Evolutionary conservation across 1,284 basidiomycete genomes (phyloP), one percentile per base, ranked within the genome.

Genomic region (Hymenochaete sp.): DNA sequence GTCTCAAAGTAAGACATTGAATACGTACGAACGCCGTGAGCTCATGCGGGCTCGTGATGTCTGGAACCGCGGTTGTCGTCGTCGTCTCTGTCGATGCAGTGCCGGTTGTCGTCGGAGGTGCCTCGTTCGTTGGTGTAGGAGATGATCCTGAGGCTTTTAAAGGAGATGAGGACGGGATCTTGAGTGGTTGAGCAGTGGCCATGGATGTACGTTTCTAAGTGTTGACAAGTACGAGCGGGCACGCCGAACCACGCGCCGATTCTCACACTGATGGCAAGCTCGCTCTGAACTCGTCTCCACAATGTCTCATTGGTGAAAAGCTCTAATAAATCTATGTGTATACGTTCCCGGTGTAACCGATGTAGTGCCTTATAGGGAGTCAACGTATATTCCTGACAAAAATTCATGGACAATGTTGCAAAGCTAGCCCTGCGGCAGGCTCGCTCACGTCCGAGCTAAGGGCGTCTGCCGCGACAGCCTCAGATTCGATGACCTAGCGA

Each of bases 41-140:
- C 57, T 89, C 85, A 58, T 89, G 85, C 2, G 85, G 85, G 54
- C 82, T 85, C 2, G 83, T 84, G 35, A 85, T 85, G 55, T 84
- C 81, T 45, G 32, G 28, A 31, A n/a, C n/a, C n/a, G n/a, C n/a
- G n/a, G n/a, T n/a, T n/a, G n/a, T n/a, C n/a, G n/a, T n/a, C n/a
- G n/a, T n/a, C n/a, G n/a, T n/a, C n/a, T n/a, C n/a, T 31, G 68
- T 33, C 14, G 47, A 45, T 14, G 38, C 25, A 16, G 41, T 32
- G n/a, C 19, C 37, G 14, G 24, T 16, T 16, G 47, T 26, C 14
- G 38, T 4, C 7, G 36, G 26, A 9, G 48, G 28, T 11, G 27
- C 27, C 13, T 46, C 44, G 16, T 46, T 43, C 10, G 45, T 44
- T 13, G 49, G 45, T 11, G 36, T 47, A 6, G 36, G 24, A 6